Evolutionary conservation across 176 grass and related monocot genomes (phyloP), one percentile per base, ranked within the genome.

Genomic region (Paspalum notatum): DNA sequence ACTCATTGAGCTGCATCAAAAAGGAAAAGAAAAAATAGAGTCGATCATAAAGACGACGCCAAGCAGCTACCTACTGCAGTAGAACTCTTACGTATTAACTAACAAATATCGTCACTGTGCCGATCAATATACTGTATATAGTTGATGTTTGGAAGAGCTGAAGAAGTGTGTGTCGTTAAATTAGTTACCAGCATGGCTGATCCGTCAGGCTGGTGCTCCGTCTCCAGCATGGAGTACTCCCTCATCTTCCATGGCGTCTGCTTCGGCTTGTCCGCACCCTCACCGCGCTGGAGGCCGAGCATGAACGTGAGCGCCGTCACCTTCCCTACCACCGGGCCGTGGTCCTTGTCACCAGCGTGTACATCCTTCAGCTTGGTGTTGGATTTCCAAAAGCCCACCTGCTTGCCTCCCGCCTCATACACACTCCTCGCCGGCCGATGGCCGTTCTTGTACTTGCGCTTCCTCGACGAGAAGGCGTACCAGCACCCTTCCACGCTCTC

Each of bases 231-330:
- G 69, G 9, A 8, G 63, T 80, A 89, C 63, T 89, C 82, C 62
- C 13, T 80, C 77, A 85, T 63, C 87, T 70, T 89, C 82, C 87
- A 89, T 1, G 38, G 9, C 9, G 87, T 89, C 15, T 60, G 0
- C 8, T 0, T 2, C 24, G 32, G 32, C 32, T 32, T 32, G 32
- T 32, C 32, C 32, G 32, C 32, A 32, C 32, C 32, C 2, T 77
- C 53, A 0, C 40, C 12, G 4, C 76, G 63, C 10, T 85, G 82
- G 6, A 0, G 22, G 3, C 77, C 76, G 15, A 47, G 11, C 0
- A 12, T 3, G 63, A 84, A 75, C 7, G 63, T 80, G 54, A 85
- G 82, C 9, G 2, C 8, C 62, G 50, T 80, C 25, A 64, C 15
- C n/a, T 9, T 85, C 26, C 87, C 82, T 22, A 85, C 64, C 15